phyloP scores from a whole-genome alignment of 2,329 filamentous ascomycete species.

The Endocalyx cinctus region DNA sequence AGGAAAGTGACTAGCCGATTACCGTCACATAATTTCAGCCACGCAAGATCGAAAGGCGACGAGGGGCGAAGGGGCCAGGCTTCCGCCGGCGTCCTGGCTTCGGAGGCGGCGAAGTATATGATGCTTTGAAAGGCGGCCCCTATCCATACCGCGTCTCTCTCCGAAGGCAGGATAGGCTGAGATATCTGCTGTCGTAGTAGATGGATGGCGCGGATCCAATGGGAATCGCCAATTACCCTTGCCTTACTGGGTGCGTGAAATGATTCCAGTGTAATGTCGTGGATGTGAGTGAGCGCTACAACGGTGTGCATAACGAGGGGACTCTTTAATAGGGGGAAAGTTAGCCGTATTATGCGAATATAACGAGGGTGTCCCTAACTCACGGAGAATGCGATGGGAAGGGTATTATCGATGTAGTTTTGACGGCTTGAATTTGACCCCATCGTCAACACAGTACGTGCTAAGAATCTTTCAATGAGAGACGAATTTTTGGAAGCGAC shows the following conservation, averaged over 20 bases:
- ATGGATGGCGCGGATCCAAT: neutral
- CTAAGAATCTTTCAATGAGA: constrained; percentile 37
- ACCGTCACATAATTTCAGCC: constrained; percentile 52
- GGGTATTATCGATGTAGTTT: constrained; percentile 29
- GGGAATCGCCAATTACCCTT: too few relatives aligned
- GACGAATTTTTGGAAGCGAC: constrained; percentile 29
- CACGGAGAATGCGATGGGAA: constrained; percentile 6
- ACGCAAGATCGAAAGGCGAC: constrained; percentile 45
- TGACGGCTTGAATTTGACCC: constrained; percentile 25
- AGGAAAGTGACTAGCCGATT: constrained; percentile 51
- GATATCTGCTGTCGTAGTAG: neutral
- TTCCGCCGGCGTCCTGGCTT: constrained; percentile 14
- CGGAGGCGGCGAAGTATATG: constrained; percentile 2
- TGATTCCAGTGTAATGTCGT: neutral
- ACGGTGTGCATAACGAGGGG: constrained; percentile 5
- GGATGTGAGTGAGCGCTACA: constrained; percentile 1
- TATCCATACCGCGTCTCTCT: constrained; percentile 5
- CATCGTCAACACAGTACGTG: constrained; percentile 36
- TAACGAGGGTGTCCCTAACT: neutral
- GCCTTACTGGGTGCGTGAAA: too few relatives aligned
- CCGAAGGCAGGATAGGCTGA: neutral
- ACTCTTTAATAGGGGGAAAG: neutral
- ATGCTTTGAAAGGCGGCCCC: constrained; percentile 2
- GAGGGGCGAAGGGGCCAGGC: constrained; percentile 52
- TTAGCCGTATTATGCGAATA: too few relatives aligned